Evolutionary conservation across 306 rosid species (phyloP).

Genomic region (Casuarina glauca): DNA sequence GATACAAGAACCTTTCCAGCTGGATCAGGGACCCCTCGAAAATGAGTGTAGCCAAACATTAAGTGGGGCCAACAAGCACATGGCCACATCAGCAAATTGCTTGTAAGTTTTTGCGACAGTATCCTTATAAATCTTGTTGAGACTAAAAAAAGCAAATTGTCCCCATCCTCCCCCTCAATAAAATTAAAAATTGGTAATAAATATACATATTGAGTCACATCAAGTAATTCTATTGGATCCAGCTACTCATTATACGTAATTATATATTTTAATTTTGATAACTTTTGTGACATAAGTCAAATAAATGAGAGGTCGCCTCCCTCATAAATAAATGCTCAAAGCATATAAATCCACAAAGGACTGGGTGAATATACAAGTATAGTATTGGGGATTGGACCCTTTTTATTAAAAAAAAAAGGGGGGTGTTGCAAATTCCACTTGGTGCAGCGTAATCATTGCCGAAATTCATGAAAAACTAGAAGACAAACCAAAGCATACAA

Average conservation of each 20-base stretch:
- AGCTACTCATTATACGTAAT: too few relatives aligned
- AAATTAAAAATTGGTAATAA: background rate
- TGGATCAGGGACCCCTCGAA: conserved; percentile 11
- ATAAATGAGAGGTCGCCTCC: background rate
- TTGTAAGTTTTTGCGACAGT: background rate
- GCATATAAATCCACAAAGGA: too few relatives aligned
- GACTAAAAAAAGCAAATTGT: too few relatives aligned
- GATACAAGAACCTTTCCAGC: conserved; percentile 31
- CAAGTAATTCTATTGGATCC: too few relatives aligned
- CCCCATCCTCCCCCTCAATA: too few relatives aligned
- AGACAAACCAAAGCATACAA: background rate
- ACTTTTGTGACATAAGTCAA: too few relatives aligned
- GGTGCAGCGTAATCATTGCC: background rate
- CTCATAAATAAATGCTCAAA: too few relatives aligned
- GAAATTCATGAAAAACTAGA: background rate
- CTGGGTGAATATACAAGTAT: background rate
- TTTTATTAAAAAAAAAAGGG: too few relatives aligned
- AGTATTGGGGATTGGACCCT: background rate
- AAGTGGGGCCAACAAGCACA: conserved; percentile 26
- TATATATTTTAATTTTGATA: too few relatives aligned
- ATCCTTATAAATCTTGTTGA: background rate
- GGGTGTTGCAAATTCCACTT: background rate
- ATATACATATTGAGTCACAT: background rate
- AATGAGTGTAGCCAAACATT: conserved; percentile 20
- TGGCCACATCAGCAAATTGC: conserved; percentile 39